These are phyloP conservation scores for Fusarium odoratissimum DNA, from an alignment of 2,329 filamentous ascomycete species.

Conservation along the genomic window DNA sequence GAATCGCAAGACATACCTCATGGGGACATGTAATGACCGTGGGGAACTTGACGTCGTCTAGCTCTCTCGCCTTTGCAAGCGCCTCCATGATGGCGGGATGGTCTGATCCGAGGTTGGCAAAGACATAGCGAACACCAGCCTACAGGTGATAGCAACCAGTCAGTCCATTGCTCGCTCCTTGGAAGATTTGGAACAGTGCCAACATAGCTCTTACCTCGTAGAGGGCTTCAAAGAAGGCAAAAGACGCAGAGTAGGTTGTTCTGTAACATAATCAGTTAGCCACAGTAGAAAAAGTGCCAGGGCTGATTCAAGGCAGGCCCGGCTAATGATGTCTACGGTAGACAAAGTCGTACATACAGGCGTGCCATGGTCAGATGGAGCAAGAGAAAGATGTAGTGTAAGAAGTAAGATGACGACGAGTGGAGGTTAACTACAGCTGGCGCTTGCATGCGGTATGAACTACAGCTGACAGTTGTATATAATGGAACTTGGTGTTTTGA, in stretches of 20 bases:
- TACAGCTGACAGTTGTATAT: background rate
- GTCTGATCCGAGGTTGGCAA: conserved; percentile 74
- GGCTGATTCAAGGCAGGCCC: background rate
- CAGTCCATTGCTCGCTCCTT: background rate
- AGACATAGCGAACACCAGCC: conserved; percentile 67
- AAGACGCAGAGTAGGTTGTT: background rate
- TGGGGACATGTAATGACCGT: conserved; percentile 15
- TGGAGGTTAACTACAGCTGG: background rate
- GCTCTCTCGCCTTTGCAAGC: conserved; percentile 74
- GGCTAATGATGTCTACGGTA: too few species aligned
- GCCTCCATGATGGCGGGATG: conserved; percentile 83
- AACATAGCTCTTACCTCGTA: background rate
- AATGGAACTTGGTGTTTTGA: background rate
- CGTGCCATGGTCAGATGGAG: background rate
- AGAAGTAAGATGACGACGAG: background rate
- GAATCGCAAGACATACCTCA: background rate
- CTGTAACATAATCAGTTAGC: background rate
- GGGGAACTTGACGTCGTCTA: background rate
- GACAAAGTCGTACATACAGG: background rate
- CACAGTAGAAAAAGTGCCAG: background rate
- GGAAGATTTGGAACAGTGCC: too few species aligned
- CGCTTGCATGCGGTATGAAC: background rate
- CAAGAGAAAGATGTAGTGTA: background rate
- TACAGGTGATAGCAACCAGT: background rate
- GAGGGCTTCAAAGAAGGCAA: background rate